Percentiles rank a stretch among this genome's conserved stretches.
Conservation (phyloP, 768 basidiomycete genomes). For the Auriscalpium vulgare region DNA sequence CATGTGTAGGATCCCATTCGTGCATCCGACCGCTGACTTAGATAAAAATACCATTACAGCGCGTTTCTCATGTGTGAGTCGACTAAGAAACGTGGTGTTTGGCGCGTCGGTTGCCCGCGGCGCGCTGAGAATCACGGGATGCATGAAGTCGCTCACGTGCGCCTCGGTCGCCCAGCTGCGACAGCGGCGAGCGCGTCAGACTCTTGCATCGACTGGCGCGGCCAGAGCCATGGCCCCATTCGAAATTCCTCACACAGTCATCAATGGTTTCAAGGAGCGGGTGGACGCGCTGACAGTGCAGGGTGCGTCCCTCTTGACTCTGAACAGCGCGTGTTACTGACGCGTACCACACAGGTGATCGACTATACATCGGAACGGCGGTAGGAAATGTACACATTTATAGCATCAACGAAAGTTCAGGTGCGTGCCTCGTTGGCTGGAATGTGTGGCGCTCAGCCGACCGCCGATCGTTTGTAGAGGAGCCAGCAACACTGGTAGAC, state of each 20-base stretch:
- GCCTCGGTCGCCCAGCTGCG: no score
- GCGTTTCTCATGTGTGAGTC: no score
- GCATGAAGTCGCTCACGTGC: no score
- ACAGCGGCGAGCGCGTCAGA: no score
- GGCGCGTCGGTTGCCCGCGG: no score
- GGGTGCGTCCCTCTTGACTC: neutral
- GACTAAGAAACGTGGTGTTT: no score
- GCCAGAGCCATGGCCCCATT: slow-evolving; percentile 11
- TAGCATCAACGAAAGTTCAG: slow-evolving; percentile 29
- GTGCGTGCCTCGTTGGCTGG: slow-evolving; percentile 21
- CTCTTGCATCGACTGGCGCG: no score
- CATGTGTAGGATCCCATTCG: no score
- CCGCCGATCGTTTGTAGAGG: neutral
- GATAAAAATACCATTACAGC: no score
- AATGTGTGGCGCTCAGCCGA: no score
- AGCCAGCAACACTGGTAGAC: slow-evolving; percentile 41
- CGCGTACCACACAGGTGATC: slow-evolving; percentile 30
- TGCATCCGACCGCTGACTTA: no score
- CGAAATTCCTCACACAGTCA: slow-evolving; percentile 5
- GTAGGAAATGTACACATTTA: slow-evolving; percentile 50
- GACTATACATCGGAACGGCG: slow-evolving; percentile 56
- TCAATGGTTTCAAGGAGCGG: slow-evolving; percentile 12
- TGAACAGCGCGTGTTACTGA: neutral
- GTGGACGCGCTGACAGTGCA: slow-evolving; percentile 11
- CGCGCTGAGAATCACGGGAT: no score